Evolutionary conservation across 2,329 filamentous ascomycete genomes (phyloP).

Genomic region (Fusarium nygamai): DNA sequence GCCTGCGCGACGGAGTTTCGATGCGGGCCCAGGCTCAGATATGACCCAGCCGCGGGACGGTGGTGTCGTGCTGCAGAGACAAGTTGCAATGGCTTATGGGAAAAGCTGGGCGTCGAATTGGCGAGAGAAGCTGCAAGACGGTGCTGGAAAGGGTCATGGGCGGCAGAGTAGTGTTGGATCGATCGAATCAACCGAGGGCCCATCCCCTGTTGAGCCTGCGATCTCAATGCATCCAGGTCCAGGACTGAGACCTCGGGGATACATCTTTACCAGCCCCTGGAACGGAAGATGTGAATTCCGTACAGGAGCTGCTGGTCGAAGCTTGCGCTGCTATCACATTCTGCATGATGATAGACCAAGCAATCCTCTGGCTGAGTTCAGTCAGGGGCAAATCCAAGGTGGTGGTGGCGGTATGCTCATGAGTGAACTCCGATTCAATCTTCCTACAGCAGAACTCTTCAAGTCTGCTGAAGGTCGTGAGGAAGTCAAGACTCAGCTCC

Average conservation of each 20-base stretch:
- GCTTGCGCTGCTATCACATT: constrained; percentile 78
- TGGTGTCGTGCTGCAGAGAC: constrained; percentile 58
- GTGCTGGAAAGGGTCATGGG: constrained; percentile 39
- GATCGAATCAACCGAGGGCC: constrained; percentile 46
- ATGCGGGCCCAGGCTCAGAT: constrained; percentile 39
- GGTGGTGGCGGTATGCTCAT: constrained; percentile 52
- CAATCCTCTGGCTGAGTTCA: constrained; percentile 57
- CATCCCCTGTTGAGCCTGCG: constrained; percentile 42
- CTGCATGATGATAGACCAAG: constrained; percentile 59
- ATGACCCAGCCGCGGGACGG: constrained; percentile 26
- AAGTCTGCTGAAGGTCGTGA: constrained; percentile 47
- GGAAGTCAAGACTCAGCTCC: constrained; percentile 48
- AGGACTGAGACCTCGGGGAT: constrained; percentile 68
- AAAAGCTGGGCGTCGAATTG: constrained; percentile 60
- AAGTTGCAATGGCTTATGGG: constrained; percentile 67
- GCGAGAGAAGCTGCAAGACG: constrained; percentile 50
- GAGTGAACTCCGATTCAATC: constrained; percentile 90
- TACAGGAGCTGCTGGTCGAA: constrained; percentile 79
- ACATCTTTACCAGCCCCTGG: constrained; percentile 88
- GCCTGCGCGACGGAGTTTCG: constrained; percentile 52
- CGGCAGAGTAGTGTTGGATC: constrained; percentile 48
- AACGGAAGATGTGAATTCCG: constrained; percentile 86
- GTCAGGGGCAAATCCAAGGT: constrained; percentile 44
- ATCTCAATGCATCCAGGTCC: constrained; percentile 54
- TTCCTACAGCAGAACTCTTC: constrained; percentile 70